Evolutionary conservation across 495 filamentous ascomycete genomes (phyloP).

Genomic region (Eremomyces bilateralis): DNA sequence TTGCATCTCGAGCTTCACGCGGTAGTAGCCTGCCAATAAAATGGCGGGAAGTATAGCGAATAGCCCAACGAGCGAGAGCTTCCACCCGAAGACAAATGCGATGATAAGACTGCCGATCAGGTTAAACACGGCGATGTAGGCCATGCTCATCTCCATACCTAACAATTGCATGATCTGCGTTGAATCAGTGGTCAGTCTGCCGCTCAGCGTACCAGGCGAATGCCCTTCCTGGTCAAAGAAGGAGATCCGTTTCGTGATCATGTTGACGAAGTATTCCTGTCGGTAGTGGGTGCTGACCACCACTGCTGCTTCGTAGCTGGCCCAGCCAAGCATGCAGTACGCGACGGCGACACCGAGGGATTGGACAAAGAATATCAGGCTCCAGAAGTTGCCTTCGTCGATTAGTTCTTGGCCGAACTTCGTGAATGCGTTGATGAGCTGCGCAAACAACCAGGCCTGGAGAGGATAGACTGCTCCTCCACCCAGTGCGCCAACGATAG

Average conservation of each 20-base stretch:
- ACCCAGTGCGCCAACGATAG: conserved; percentile 7
- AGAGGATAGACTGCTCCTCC: conserved; percentile 12
- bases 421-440: conserved; percentile 12
- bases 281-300: conserved; percentile 12
- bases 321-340: conserved; percentile 10
- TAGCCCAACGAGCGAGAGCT: conserved; percentile 11
- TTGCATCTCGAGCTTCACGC: conserved; percentile 12
- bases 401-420: conserved; percentile 6
- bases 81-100: conserved; percentile 15
- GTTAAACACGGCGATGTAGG: conserved; percentile 9
- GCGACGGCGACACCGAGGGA: conserved; percentile 8
- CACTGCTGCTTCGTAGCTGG: conserved; percentile 7
- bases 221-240: conserved; percentile 16
- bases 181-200: conserved; percentile 9
- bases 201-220: conserved; percentile 12
- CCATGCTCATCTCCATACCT: conserved; percentile 11
- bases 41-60: conserved; percentile 12
- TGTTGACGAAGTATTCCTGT: conserved; percentile 12
- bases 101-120: conserved; percentile 11
- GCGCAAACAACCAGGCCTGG: conserved; percentile 13
- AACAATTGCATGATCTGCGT: conserved; percentile 11
- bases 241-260: conserved; percentile 10
- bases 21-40: conserved; percentile 10
- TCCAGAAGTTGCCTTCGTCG: conserved; percentile 12
- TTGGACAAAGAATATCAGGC: conserved; percentile 13